Evolutionary conservation across 139 green algal genomes (phyloP).

Genomic region (Volvox africanus): DNA sequence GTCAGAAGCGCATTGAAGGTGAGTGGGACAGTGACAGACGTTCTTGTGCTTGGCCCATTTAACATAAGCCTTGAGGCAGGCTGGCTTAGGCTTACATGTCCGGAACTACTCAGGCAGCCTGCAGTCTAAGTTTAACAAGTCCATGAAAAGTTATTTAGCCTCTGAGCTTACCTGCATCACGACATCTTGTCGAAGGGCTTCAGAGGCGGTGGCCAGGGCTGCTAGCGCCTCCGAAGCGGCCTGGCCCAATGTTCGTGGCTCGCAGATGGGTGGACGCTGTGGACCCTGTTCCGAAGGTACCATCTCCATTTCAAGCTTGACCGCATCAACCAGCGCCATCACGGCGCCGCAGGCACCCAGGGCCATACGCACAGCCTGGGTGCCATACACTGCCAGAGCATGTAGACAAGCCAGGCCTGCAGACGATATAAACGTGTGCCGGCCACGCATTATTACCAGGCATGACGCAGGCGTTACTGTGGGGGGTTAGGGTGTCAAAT

Average conservation of each 20-base stretch:
- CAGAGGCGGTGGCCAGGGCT: not conserved
- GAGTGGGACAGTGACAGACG: too few species aligned
- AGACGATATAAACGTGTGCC: too few species aligned
- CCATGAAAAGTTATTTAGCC: too few species aligned
- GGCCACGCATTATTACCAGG: too few species aligned
- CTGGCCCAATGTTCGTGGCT: not conserved
- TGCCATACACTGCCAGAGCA: constrained; percentile 19
- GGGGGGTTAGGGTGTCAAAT: too few species aligned
- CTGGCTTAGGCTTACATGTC: too few species aligned
- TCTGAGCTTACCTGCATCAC: constrained; percentile 14
- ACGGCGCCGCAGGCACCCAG: constrained; percentile 5
- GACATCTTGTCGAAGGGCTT: not conserved
- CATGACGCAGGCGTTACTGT: too few species aligned
- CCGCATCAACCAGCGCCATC: constrained; percentile 25
- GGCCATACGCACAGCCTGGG: not conserved
- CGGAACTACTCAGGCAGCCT: too few species aligned
- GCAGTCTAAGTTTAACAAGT: too few species aligned
- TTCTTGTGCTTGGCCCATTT: too few species aligned
- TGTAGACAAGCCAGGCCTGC: constrained; percentile 36
- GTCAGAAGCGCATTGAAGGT: too few species aligned
- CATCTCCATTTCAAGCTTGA: constrained; percentile 7
- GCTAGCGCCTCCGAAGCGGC: constrained; percentile 44
- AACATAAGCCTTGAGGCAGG: too few species aligned
- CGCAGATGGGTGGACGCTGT: not conserved
- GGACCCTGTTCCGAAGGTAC: not conserved